A percentile compares a stretch with the other conserved stretches of the same genome.
Conservation (phyloP, 2,329 filamentous ascomycete genomes). For the Alternaria sp. region DNA sequence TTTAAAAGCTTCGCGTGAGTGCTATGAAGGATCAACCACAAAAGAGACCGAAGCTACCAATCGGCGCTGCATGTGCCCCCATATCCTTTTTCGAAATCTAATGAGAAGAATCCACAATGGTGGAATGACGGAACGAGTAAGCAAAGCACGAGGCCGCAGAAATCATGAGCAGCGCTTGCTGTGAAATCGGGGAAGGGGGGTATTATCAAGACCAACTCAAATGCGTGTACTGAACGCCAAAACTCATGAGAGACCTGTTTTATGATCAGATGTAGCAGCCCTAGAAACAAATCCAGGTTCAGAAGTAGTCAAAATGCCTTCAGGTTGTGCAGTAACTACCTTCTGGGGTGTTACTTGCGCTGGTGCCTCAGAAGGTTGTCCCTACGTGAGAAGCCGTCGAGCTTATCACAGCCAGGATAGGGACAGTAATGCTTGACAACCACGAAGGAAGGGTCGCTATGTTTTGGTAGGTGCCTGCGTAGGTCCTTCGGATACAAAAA, state of each 20-base stretch:
- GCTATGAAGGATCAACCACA: not conserved
- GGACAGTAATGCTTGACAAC: conserved; percentile 33
- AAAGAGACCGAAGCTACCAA: not conserved
- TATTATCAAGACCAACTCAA: conserved; percentile 4
- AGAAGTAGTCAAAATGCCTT: not conserved
- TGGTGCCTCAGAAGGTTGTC: conserved; percentile 49
- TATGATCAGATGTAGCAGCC: not conserved
- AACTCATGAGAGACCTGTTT: not conserved
- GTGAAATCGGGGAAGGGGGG: conserved; percentile 3
- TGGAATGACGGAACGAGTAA: not conserved
- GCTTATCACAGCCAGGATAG: conserved; percentile 38
- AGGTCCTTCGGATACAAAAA: conserved; percentile 51
- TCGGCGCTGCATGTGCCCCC: not conserved
- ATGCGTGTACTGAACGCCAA: conserved; percentile 1
- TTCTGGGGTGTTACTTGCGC: conserved; percentile 39
- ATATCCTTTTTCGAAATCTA: not conserved
- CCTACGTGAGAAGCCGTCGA: conserved; percentile 46
- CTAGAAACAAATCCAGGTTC: not conserved
- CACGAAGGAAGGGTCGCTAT: conserved; percentile 29
- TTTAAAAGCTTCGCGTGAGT: not conserved
- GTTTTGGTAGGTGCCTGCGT: conserved; percentile 41
- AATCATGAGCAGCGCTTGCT: conserved; percentile 13
- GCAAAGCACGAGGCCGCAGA: not conserved
- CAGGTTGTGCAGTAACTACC: conserved; percentile 4
- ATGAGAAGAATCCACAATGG: not conserved